phyloP scores from a whole-genome alignment of 1,284 basidiomycete genomes.

The Meripilus lineatus region DNA sequence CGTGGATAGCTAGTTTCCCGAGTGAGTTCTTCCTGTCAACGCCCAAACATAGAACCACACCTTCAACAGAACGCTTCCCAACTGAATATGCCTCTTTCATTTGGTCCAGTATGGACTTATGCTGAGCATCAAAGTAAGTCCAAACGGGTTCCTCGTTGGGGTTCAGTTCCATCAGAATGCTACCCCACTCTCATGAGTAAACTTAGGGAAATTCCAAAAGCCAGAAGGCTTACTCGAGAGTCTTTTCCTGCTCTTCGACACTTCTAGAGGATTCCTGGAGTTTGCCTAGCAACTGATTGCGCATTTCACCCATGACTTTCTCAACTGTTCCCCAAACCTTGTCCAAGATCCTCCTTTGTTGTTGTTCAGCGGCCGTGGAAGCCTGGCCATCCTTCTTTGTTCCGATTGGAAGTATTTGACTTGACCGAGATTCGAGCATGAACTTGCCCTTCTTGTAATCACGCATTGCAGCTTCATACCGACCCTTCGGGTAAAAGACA shows the following conservation, averaged over 20 bases:
- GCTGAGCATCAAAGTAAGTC: slow-evolving; percentile 93
- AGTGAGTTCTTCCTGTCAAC: no score
- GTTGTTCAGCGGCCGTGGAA: slow-evolving; percentile 55
- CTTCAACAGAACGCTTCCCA: slow-evolving; percentile 48
- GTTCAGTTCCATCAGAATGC: slow-evolving; percentile 82
- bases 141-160: slow-evolving; percentile 85
- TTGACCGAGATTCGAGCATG: slow-evolving; percentile 82
- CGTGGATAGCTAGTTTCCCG: slow-evolving; percentile 34
- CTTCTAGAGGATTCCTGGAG: slow-evolving; percentile 75
- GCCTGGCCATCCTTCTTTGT: slow-evolving; percentile 48
- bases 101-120: slow-evolving; percentile 77
- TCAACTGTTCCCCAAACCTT: slow-evolving; percentile 97
- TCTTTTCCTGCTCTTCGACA: slow-evolving; percentile 95
- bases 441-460: slow-evolving; percentile 98
- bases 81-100: slow-evolving; percentile 69
- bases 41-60: slow-evolving; percentile 37
- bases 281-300: slow-evolving; percentile 68
- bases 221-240: slow-evolving; percentile 80
- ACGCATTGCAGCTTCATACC: slow-evolving; percentile 89
- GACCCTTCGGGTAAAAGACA: slow-evolving; percentile 51
- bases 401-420: slow-evolving; percentile 71
- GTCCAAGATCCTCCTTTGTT: slow-evolving; percentile 89
- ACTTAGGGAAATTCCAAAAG: not conserved
- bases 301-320: slow-evolving; percentile 92
- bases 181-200: slow-evolving; percentile 26